Percentiles rank a stretch among this genome's conserved stretches.
Conservation (phyloP, 1,284 basidiomycete species). For the Apiotrichum gamsii region DNA sequence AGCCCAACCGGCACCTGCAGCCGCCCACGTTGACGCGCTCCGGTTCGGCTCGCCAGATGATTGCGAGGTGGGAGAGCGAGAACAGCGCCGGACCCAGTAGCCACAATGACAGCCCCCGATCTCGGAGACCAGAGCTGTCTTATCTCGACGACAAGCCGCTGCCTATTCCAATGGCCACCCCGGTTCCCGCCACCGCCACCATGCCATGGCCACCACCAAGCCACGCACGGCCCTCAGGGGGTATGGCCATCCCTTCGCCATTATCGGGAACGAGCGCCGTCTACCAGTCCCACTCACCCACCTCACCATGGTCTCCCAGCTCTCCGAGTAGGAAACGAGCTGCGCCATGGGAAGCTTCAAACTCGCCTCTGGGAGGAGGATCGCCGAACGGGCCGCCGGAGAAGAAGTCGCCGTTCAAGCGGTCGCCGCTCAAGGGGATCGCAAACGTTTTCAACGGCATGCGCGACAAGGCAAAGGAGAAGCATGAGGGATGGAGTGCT, state of each 20-base stretch:
- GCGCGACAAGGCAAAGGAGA: slow-evolving; percentile 30
- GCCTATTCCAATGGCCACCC: slow-evolving; percentile 25
- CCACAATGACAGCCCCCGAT: not conserved
- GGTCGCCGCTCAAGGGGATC: slow-evolving; percentile 41
- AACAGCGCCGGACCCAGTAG: not conserved
- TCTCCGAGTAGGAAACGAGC: no score
- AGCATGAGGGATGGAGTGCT: slow-evolving; percentile 18
- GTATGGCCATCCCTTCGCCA: slow-evolving; percentile 16
- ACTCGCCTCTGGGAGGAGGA: not conserved
- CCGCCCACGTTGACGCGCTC: not conserved
- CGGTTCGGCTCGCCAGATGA: not conserved
- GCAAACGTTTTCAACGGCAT: slow-evolving; percentile 33
- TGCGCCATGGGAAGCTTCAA: no score
- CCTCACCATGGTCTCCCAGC: slow-evolving; percentile 15
- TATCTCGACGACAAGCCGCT: slow-evolving; percentile 39
- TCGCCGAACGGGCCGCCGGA: no score
- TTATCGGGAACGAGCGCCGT: slow-evolving; percentile 15
- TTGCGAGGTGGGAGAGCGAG: not conserved
- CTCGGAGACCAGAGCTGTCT: not conserved
- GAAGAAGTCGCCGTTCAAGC: slow-evolving; percentile 3
- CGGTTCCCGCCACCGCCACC: slow-evolving; percentile 14
- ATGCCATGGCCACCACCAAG: slow-evolving; percentile 9
- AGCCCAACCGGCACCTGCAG: not conserved
- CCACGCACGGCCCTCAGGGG: not conserved
- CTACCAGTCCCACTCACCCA: slow-evolving; percentile 14